Evolutionary conservation across 805 yeast genomes (phyloP).

Genomic region (Starmera quercuum): DNA sequence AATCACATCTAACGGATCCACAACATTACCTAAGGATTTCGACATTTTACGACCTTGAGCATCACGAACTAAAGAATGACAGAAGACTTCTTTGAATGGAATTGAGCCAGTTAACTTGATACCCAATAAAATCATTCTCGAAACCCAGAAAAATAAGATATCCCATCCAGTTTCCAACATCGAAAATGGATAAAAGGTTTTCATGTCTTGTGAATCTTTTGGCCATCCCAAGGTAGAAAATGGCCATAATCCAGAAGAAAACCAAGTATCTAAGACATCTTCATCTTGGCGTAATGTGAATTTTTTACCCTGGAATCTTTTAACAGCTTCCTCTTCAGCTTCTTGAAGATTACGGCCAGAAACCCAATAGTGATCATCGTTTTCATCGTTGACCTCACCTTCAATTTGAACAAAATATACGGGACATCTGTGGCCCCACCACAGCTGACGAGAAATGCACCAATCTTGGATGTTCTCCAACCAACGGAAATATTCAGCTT

Average conservation of each 20-base stretch:
- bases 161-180: conserved; percentile 99
- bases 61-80: conserved; percentile 97
- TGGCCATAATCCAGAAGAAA: conserved; percentile 97
- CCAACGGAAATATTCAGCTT: conserved; percentile 93
- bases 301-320: conserved; percentile 60
- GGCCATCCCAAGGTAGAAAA: conserved; percentile 98
- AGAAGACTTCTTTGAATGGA: conserved; percentile 95
- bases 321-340: conserved; percentile 74
- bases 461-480: conserved; percentile 94
- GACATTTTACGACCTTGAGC: conserved; percentile 99
- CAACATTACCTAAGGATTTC: conserved; percentile 91
- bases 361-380: conserved; percentile 78
- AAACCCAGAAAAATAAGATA: conserved; percentile 97
- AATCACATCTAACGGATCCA: conserved; percentile 94
- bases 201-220: conserved; percentile 62
- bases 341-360: conserved; percentile 81
- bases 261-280: conserved; percentile 98
- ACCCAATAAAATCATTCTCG: conserved; percentile 91
- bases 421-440: conserved; percentile 99
- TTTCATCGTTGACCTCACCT: conserved; percentile 48
- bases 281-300: conserved; percentile 89
- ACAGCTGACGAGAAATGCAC: conserved; percentile 92
- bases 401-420: conserved; percentile 82
- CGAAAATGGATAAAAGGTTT: conserved; percentile 80
- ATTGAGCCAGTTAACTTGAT: conserved; percentile 82